phyloP scores from a whole-genome alignment of 2,329 filamentous ascomycete species.

The Dissoconium aciculare region DNA sequence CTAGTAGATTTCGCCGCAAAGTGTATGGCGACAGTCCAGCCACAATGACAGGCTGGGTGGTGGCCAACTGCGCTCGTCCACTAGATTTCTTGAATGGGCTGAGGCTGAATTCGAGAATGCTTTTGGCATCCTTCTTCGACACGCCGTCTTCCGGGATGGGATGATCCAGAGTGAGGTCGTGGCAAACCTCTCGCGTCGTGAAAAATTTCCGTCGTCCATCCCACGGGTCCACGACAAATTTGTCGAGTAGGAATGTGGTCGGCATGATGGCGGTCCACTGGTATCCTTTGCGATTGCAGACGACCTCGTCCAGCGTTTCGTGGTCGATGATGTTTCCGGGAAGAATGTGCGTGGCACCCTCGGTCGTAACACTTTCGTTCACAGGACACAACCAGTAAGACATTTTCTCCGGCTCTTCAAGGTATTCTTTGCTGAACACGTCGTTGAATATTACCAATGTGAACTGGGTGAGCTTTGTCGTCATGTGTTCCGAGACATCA shows the following conservation, averaged over 20 bases:
- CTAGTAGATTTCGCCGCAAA: constrained; percentile 70
- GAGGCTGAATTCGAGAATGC: constrained; percentile 68
- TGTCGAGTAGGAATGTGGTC: constrained; percentile 29
- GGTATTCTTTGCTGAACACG: constrained; percentile 78
- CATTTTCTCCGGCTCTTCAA: constrained; percentile 46
- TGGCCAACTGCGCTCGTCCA: constrained; percentile 38
- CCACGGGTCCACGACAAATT: constrained; percentile 42
- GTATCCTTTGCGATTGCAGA: constrained; percentile 24
- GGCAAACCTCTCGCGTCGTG: constrained; percentile 27
- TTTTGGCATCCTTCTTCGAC: constrained; percentile 21
- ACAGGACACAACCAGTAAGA: constrained; percentile 71
- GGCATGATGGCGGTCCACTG: constrained; percentile 32
- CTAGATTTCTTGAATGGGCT: constrained; percentile 55
- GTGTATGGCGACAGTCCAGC: constrained; percentile 49
- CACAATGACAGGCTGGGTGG: constrained; percentile 66
- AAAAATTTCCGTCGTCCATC: constrained; percentile 46
- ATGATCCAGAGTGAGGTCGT: constrained; percentile 48
- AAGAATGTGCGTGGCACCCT: constrained; percentile 1
- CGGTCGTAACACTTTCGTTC: constrained; percentile 6
- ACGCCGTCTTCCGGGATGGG: constrained; percentile 45
- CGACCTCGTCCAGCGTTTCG: constrained; percentile 36
- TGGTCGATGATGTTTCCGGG: constrained; percentile 42
- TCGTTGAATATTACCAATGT: constrained; percentile 66
- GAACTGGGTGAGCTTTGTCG: constrained; percentile 51
- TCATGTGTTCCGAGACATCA: constrained; percentile 25